Evolutionary conservation across 352 stramenopile species (phyloP).

Genomic region (Pythium coloratum): DNA sequence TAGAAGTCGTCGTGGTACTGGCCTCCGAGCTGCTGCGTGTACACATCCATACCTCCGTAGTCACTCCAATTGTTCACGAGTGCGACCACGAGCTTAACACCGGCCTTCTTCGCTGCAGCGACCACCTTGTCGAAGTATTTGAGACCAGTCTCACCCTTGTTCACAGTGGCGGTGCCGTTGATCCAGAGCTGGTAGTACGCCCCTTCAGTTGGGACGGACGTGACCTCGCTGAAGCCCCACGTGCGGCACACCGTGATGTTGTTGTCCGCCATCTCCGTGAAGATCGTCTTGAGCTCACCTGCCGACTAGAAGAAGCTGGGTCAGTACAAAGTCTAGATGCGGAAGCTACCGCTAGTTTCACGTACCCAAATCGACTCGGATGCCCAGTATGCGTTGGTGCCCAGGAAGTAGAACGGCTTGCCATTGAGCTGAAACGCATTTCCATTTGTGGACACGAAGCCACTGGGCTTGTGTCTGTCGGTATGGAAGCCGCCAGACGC

Average conservation of each 20-base stretch:
- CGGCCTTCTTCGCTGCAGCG: background rate
- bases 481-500: background rate
- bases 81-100: background rate
- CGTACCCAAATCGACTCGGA: background rate
- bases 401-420: background rate
- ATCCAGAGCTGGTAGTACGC: background rate
- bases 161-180: background rate
- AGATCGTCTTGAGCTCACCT: background rate
- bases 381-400: background rate
- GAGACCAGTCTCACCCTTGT: background rate
- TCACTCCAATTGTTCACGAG: background rate
- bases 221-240: background rate
- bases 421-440: background rate
- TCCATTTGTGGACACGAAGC: background rate
- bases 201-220: background rate
- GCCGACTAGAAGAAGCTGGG: background rate
- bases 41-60: constrained; percentile 1
- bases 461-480: no score
- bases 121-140: background rate
- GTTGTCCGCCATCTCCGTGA: background rate
- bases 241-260: background rate
- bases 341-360: background rate
- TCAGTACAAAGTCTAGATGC: background rate
- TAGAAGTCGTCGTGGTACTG: background rate
- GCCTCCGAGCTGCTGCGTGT: background rate